Conservation (phyloP, 108 stramenopile species). For the Aurantiochytrium sp. region DNA sequence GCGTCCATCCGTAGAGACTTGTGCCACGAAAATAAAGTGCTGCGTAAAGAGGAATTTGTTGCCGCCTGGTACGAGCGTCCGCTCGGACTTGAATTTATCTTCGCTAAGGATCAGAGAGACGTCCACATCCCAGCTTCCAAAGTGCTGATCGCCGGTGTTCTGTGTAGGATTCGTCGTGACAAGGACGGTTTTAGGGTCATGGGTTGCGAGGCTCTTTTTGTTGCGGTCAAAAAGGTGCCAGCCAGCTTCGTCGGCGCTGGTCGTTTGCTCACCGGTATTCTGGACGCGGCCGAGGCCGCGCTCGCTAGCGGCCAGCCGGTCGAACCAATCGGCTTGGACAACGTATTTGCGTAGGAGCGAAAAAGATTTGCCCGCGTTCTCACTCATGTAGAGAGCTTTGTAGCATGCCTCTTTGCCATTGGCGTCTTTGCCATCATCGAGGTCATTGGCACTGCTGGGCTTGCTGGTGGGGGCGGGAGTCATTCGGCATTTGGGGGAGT, state of each 20-base stretch:
- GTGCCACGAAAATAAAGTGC: background rate
- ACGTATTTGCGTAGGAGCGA: background rate
- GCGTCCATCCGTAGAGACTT: background rate
- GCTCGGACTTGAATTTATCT: background rate
- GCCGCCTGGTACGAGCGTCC: background rate
- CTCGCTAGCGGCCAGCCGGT: background rate
- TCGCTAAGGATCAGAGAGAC: background rate
- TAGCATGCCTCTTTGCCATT: background rate
- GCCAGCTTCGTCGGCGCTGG: background rate
- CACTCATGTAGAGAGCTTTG: background rate
- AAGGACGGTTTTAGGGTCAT: background rate
- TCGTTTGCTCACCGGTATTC: background rate
- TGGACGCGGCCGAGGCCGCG: background rate
- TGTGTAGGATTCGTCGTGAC: background rate
- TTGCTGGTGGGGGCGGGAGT: background rate
- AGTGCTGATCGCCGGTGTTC: background rate
- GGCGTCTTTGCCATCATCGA: background rate
- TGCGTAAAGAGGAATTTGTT: slow-evolving; percentile 10
- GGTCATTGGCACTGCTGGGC: background rate
- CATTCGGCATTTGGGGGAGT: background rate
- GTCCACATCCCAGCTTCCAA: background rate
- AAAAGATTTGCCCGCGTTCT: background rate
- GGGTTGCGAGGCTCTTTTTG: background rate
- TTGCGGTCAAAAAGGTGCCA: background rate
- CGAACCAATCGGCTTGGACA: background rate